Base-by-base conservation (phyloP, 2,329 filamentous ascomycete genomes). In the Fusarium sp. region DNA sequence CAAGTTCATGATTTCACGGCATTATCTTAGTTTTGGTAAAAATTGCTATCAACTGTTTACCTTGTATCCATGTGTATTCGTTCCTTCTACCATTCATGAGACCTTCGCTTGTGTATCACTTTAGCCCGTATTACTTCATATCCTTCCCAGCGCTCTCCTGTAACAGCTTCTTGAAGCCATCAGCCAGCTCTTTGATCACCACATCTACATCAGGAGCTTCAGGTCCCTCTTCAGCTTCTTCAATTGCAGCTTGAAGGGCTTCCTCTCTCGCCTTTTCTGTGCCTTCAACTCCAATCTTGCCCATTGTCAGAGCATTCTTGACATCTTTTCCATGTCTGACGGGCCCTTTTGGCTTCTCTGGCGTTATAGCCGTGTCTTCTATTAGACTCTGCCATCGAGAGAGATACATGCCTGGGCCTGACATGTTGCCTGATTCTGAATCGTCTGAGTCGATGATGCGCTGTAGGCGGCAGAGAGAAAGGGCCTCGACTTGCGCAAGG, bases 351-450 rank as follows among this genome's bases (percentile, higher is more conserved):
- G 85, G 80, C 3, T 82, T 85, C 0, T 83, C 86, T 0, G 93
- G 92, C 3, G 92, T 93, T 69, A 95, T 90, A 51, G 87, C 80
- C 0, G 93, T 93, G n/a, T 87, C 84, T 78, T 95, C 91, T 7
- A 95, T 84, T 12, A 95, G 84, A 2, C 88, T 84, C 79, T 94
- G 91, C 93, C 93, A 95, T 56, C 90, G 87, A 3, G 89, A 86
- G 30, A 95, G 87, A 78, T 93, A 95, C 52, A 92, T 89, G 3
- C 93, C 93, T 0, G 93, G 93, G 0, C 92, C 93, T 30, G 85
- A 86, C 60, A 87, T 76, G 57, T 66, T 87, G 41, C 83, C 58
- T 6, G 71, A 64, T 34, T 76, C 74, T 24, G 64, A 70, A 45
- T 74, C 76, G 9, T 77, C 70, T 4, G 78, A 77, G 61, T 86